phyloP scores from a whole-genome alignment of 2,329 filamentous ascomycete species.

The Bipolaris oryzae region DNA sequence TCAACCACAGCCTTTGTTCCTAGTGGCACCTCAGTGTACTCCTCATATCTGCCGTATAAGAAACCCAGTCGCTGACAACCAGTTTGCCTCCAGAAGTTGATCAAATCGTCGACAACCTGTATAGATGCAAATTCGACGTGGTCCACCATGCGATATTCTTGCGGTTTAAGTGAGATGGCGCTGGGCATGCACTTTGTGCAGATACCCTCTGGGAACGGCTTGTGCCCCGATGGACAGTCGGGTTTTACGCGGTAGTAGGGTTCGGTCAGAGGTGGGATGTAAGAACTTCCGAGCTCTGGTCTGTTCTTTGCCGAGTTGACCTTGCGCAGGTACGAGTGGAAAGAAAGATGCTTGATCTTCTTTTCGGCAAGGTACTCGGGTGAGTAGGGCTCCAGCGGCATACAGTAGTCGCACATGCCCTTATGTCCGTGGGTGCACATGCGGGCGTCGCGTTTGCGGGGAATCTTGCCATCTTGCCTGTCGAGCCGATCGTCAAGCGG shows the following conservation, averaged over 20 bases:
- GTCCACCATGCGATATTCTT: slow-evolving; percentile 95
- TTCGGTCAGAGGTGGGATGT: slow-evolving; percentile 92
- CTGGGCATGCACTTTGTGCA: slow-evolving; percentile 98
- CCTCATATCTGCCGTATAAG: slow-evolving; percentile 86
- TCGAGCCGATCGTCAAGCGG: slow-evolving; percentile 85
- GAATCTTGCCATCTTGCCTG: slow-evolving; percentile 87
- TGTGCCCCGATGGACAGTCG: slow-evolving; percentile 91
- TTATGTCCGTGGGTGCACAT: slow-evolving; percentile 97
- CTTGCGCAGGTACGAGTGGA: slow-evolving; percentile 92
- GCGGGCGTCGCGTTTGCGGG: slow-evolving; percentile 72
- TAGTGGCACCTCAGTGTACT: slow-evolving; percentile 90
- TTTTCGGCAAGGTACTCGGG: slow-evolving; percentile 87
- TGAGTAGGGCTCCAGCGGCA: slow-evolving; percentile 93
- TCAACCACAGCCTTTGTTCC: slow-evolving; percentile 96
- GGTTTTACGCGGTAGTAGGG: slow-evolving; percentile 88
- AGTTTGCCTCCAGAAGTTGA: slow-evolving; percentile 89
- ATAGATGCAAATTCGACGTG: slow-evolving; percentile 95
- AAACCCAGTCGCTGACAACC: slow-evolving; percentile 86
- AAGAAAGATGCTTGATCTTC: slow-evolving; percentile 98
- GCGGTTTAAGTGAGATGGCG: slow-evolving; percentile 91
- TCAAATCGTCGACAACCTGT: slow-evolving; percentile 82
- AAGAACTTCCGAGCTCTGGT: slow-evolving; percentile 89
- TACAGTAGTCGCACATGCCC: slow-evolving; percentile 99
- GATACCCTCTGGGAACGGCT: slow-evolving; percentile 92
- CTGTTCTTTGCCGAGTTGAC: slow-evolving; percentile 97